Evolutionary conservation across 1,139 yeast species (phyloP).

Genomic region (Nadsonia commutata): DNA sequence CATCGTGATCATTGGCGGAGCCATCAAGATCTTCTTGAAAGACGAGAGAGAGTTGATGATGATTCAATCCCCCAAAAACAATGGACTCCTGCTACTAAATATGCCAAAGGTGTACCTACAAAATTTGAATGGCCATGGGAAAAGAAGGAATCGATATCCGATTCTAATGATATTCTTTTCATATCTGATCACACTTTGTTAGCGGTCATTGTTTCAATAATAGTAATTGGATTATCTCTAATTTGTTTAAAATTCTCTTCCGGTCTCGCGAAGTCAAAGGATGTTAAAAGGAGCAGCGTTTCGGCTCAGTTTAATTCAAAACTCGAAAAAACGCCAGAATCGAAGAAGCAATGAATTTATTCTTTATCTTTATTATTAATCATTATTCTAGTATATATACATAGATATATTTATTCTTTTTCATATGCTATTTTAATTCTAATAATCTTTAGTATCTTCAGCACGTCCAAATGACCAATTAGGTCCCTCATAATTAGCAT

Average conservation of each 20-base stretch:
- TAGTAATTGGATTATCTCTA: background rate
- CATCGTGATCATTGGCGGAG: background rate
- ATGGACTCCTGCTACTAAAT: background rate
- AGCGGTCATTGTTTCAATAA: background rate
- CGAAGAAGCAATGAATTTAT: no score
- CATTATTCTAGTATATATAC: no score
- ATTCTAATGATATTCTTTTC: background rate
- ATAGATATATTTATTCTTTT: no score
- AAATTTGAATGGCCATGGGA: background rate
- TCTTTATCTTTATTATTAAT: no score
- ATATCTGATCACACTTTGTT: background rate
- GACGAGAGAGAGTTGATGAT: background rate
- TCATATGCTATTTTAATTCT: no score
- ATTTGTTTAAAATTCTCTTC: background rate
- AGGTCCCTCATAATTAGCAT: slow-evolving; percentile 54
- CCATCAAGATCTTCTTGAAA: background rate
- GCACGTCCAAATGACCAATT: slow-evolving; percentile 37
- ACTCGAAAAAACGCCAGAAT: no score
- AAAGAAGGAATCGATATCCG: background rate
- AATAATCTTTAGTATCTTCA: no score
- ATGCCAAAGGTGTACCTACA: background rate
- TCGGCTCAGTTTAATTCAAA: no score
- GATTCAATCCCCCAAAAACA: background rate
- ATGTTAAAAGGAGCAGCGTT: no score
- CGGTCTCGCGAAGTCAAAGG: background rate